Percentiles rank a stretch among this genome's conserved stretches.
Evolutionary conservation across 257 asterid genomes (phyloP).

Genomic region (Nemophila menziesii): DNA sequence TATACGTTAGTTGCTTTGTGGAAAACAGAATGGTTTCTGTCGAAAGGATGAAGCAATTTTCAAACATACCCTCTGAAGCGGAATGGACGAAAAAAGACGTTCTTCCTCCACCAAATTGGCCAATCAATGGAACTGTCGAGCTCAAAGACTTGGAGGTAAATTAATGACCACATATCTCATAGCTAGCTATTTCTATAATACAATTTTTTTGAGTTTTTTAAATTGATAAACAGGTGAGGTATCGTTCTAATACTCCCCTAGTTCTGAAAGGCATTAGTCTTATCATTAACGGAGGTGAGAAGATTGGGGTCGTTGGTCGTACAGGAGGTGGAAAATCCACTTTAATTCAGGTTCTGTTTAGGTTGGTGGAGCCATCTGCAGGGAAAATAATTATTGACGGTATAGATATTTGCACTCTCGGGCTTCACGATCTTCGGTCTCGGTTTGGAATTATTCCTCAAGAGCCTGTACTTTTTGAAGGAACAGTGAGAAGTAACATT

Average conservation of each 20-base stretch:
- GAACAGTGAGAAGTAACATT: slow-evolving; percentile 89
- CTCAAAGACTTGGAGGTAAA: slow-evolving; percentile 52
- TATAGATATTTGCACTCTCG: slow-evolving; percentile 55
- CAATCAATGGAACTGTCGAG: slow-evolving; percentile 59
- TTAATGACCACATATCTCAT: background rate
- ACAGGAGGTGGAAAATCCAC: slow-evolving; percentile 99
- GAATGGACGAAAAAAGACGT: slow-evolving; percentile 55
- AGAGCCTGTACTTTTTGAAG: slow-evolving; percentile 95
- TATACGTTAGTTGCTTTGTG: slow-evolving; percentile 65
- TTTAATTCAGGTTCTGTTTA: slow-evolving; percentile 74
- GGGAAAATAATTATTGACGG: slow-evolving; percentile 67
- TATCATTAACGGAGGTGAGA: slow-evolving; percentile 79
- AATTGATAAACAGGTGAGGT: slow-evolving; percentile 49
- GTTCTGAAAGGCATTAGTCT: slow-evolving; percentile 74
- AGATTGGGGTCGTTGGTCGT: slow-evolving; percentile 94
- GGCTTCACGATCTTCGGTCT: slow-evolving; percentile 92
- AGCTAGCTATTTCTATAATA: background rate
- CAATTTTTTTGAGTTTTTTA: background rate
- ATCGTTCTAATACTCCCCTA: slow-evolving; percentile 83
- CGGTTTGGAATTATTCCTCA: slow-evolving; percentile 97
- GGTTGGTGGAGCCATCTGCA: slow-evolving; percentile 90
- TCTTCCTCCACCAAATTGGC: slow-evolving; percentile 76
- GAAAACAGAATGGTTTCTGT: slow-evolving; percentile 96
- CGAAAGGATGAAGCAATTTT: slow-evolving; percentile 88
- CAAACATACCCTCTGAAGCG: slow-evolving; percentile 75